Base-by-base conservation (phyloP, 305 asterid species). In the Solanum hybrid region DNA sequence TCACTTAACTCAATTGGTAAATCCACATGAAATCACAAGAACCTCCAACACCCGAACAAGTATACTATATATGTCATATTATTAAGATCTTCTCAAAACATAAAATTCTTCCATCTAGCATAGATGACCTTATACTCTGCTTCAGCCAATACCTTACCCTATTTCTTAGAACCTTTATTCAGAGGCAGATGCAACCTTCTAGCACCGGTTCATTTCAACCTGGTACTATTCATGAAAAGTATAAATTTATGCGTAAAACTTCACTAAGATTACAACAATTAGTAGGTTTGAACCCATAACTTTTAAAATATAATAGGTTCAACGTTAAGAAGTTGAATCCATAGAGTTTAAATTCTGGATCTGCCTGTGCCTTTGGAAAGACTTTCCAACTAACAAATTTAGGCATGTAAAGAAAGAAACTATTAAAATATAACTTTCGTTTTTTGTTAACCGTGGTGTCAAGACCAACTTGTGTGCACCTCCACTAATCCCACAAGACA, bases 1-100 rank as follows among this genome's bases (percentile, higher is more conserved):
- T 81, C 78, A 90, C 86, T 89, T 91, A 26, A 88, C 61, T 89
- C 87, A 20, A 84, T 29, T 4, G 8, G 88, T 33, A 84, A 8
- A 33, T 1, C 20, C 7, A 3, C 22, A 84, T 14, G 18, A 51
- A 84, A 4, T 46, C 69, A 42, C 87, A 83, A 42, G 73, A 28
- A 46, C 73, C 39, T 42, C 39, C 51, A 46, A 42, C 18, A 11
- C 6, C 39, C 10, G 6, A 29, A 80, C 64, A 80, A 24, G 57
- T 37, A 37, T 39, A 80, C 13, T 4, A 24, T 84, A 20, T 3
- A 84, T 51, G 75, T 36, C 61, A 84, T 28, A 84, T 57, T 20
- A 84, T 31, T 46, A 51, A 51, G 22, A 84, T 31, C 88, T 84
- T 84, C 42, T 31, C 40, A 10, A 46, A 20, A 11, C 20, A 84